These are phyloP conservation scores for Lachancea nothofagi DNA, from an alignment of 805 yeast species.

Conservation along the genomic window DNA sequence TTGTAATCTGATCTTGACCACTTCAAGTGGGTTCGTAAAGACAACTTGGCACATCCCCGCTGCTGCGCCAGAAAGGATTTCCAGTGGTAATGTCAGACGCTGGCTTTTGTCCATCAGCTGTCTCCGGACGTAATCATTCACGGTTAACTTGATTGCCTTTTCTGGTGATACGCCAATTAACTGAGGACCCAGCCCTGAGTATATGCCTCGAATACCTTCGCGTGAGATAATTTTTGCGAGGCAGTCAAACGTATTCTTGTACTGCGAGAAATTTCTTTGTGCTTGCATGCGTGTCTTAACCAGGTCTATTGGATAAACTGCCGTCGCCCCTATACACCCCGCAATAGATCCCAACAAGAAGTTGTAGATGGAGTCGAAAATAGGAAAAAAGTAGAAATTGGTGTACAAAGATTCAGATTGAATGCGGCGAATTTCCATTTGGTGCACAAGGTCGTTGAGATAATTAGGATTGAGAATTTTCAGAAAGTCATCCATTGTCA, in stretches of 20 bases:
- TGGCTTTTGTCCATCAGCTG: constrained; percentile 51
- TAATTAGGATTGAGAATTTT: constrained; percentile 39
- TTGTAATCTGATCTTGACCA: constrained; percentile 90
- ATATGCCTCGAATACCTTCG: constrained; percentile 82
- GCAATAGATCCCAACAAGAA: constrained; percentile 90
- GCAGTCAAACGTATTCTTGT: constrained; percentile 82
- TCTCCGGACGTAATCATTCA: constrained; percentile 80
- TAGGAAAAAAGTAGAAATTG: constrained; percentile 45
- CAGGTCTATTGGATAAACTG: constrained; percentile 93
- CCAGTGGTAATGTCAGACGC: constrained; percentile 52
- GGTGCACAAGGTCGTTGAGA: constrained; percentile 32
- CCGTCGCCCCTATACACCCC: constrained; percentile 97
- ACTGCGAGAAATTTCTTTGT: constrained; percentile 66
- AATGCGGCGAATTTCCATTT: constrained; percentile 27
- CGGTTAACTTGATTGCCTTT: constrained; percentile 93
- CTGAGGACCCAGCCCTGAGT: constrained; percentile 92
- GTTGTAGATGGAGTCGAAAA: constrained; percentile 82
- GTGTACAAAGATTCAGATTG: constrained; percentile 29
- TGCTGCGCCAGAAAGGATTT: constrained; percentile 80
- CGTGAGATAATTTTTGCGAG: constrained; percentile 64
- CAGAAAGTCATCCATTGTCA: constrained; percentile 38
- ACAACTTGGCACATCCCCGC: constrained; percentile 97
- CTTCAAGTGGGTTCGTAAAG: constrained; percentile 93
- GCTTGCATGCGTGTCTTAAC: constrained; percentile 98
- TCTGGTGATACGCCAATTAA: constrained; percentile 97